A percentile compares a stretch with the other conserved stretches of the same genome.
Evolutionary conservation across 2,329 filamentous ascomycete species (phyloP).

Genomic region (Epichloe brachyelytri): DNA sequence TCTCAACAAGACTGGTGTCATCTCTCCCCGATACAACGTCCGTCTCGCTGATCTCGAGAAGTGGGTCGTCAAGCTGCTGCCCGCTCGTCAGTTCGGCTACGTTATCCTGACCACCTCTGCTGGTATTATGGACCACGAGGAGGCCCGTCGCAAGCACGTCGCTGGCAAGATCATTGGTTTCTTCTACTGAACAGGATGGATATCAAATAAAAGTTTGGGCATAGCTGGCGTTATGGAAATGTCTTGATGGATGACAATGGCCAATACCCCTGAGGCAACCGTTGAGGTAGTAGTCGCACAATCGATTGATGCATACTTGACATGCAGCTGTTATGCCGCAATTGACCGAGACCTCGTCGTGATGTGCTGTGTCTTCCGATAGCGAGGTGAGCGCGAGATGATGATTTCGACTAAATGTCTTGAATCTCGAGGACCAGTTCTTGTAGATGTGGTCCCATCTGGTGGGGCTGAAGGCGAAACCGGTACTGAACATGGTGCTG

Average conservation of each 20-base stretch:
- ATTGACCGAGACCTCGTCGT: not conserved
- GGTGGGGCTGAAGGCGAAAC: too few relatives aligned
- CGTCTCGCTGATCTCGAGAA: constrained; percentile 96
- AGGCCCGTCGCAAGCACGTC: constrained; percentile 97
- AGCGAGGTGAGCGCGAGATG: too few relatives aligned
- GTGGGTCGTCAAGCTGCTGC: constrained; percentile 98
- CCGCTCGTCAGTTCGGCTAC: constrained; percentile 99
- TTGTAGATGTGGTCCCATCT: too few relatives aligned
- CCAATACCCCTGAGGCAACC: constrained; percentile 21
- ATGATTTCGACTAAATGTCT: too few relatives aligned
- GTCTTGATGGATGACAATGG: constrained; percentile 21
- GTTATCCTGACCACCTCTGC: constrained; percentile 98
- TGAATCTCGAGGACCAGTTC: too few relatives aligned
- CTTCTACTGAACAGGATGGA: constrained; percentile 65
- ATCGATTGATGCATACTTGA: constrained; percentile 11
- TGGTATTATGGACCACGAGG: constrained; percentile 99
- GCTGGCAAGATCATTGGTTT: constrained; percentile 98
- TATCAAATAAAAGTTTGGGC: constrained; percentile 18
- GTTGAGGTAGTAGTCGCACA: constrained; percentile 20
- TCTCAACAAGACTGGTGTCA: constrained; percentile 98
- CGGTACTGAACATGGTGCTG: too few relatives aligned
- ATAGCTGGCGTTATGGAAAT: constrained; percentile 24
- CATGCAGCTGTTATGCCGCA: constrained; percentile 22
- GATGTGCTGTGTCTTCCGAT: not conserved
- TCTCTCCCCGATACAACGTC: constrained; percentile 98